Conservation (phyloP, 2,329 filamentous ascomycete genomes). For the Sporothrix protearum region DNA sequence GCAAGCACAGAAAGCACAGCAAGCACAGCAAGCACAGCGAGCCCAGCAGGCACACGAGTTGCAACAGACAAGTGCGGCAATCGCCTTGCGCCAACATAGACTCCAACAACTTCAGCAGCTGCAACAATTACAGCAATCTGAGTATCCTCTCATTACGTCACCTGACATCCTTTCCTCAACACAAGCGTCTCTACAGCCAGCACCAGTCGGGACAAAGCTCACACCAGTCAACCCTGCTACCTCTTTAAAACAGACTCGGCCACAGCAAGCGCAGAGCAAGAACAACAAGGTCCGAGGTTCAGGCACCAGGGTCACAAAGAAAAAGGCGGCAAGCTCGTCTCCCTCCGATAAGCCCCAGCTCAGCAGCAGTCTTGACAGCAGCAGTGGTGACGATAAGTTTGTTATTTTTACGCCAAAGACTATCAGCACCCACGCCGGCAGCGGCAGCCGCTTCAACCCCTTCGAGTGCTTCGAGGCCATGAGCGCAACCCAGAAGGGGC, state of each 20-base stretch:
- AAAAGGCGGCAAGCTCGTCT: slow-evolving; percentile 33
- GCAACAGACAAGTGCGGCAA: slow-evolving; percentile 5
- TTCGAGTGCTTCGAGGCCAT: slow-evolving; percentile 55
- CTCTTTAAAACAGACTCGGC: slow-evolving; percentile 15
- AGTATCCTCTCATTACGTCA: background rate
- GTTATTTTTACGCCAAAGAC: slow-evolving; percentile 54
- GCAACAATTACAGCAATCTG: background rate
- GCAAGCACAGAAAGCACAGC: slow-evolving; percentile 23
- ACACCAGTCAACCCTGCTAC: background rate
- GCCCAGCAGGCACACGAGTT: slow-evolving; percentile 18
- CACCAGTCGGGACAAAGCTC: background rate
- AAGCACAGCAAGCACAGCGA: background rate
- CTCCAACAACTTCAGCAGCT: background rate
- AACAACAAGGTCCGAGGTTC: slow-evolving; percentile 44
- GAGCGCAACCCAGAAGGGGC: slow-evolving; percentile 51
- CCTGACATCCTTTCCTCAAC: background rate
- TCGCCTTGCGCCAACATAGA: background rate
- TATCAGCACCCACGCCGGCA: slow-evolving; percentile 49
- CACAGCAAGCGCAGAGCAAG: slow-evolving; percentile 28
- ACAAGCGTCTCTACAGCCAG: background rate
- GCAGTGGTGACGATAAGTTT: slow-evolving; percentile 44
- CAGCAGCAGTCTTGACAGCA: slow-evolving; percentile 23
- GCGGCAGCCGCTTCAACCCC: slow-evolving; percentile 42
- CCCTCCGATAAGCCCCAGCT: slow-evolving; percentile 22
- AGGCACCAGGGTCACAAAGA: slow-evolving; percentile 44